Evolutionary conservation across 1,139 yeast genomes (phyloP), one percentile per base, ranked within the genome.

Genomic region (Pichia sp.): DNA sequence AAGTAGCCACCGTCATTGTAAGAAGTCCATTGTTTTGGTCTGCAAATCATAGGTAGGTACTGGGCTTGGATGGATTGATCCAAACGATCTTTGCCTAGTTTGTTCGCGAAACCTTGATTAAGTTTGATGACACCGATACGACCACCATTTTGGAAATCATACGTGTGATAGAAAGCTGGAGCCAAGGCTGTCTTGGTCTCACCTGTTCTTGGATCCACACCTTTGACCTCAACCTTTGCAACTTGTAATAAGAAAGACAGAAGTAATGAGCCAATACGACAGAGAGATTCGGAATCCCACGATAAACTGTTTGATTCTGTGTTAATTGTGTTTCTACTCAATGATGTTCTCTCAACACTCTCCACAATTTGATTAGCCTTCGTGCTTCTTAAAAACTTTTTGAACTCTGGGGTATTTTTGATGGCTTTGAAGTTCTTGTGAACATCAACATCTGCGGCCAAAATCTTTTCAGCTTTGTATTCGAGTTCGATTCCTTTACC

Each of bases 131-230:
- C 79, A 26, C 99, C 99, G 23, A 86, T 61, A 51, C 79, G 79
- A 42, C 77, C 77, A 25, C 97, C 96, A 40, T 72, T 72, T 37
- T 74, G 71, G 52, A 79, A 86, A 56, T 85, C 94, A 58, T 84
- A 87, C 3, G 86, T 74, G 54, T 91, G 97, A 45, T 78, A 81
- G 55, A 93, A 82, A 1, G 97, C 98, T 1, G 97, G 96, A 9
- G 87, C 91, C 32, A 71, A 66, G 22, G 91, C 94, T 29, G 63
- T 61, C 18, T 83, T 80, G 2, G 58, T 56, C 35, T 74, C 64
- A 12, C 85, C 84, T 0, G 93, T 79, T 3, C 75, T 68, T 2
- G 96, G 96, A 53, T 87, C 95, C 2, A 62, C 68, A 33, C 87
- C 96, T 35, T 65, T 64, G 3, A 87, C 95, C 13, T 76, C 71